phyloP scores from a whole-genome alignment of 1,284 basidiomycete species.

The Stereum hirsutum region DNA sequence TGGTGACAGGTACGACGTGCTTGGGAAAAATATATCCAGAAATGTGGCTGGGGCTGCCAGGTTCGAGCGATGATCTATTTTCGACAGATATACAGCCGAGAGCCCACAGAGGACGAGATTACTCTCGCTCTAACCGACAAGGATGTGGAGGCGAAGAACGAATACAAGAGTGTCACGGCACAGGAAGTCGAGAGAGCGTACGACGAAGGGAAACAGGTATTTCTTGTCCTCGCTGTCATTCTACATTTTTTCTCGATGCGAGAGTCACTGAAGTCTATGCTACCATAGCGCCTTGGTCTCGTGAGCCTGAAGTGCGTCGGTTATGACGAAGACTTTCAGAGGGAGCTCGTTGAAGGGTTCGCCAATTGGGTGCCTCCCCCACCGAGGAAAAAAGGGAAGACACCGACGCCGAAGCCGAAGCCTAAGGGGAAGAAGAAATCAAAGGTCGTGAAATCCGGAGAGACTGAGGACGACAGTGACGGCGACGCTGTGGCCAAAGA shows the following conservation, averaged over 20 bases:
- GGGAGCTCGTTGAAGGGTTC: neutral
- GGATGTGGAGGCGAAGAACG: neutral
- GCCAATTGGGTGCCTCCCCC: neutral
- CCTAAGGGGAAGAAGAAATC: too few species aligned
- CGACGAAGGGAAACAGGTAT: slow-evolving; percentile 13
- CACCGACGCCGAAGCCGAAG: too few species aligned
- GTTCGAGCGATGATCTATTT: slow-evolving; percentile 10
- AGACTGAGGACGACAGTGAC: too few species aligned
- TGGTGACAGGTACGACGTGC: slow-evolving; percentile 8
- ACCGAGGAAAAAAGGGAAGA: neutral
- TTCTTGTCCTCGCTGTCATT: too few species aligned
- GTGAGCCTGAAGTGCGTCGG: slow-evolving; percentile 16
- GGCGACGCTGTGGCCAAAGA: too few species aligned
- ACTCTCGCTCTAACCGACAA: too few species aligned
- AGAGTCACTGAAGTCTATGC: too few species aligned
- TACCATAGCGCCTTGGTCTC: slow-evolving; percentile 11
- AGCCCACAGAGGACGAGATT: slow-evolving; percentile 12
- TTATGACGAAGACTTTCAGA: slow-evolving; percentile 15
- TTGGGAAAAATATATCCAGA: slow-evolving; percentile 7
- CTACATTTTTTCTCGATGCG: too few species aligned
- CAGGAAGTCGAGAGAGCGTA: slow-evolving; percentile 13
- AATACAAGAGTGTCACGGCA: slow-evolving; percentile 3
- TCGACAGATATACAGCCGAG: slow-evolving; percentile 5
- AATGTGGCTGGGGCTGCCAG: slow-evolving; percentile 6
- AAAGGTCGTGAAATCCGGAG: too few species aligned